phyloP scores from a whole-genome alignment of 2,329 filamentous ascomycete species.

The Xylaria sp. region DNA sequence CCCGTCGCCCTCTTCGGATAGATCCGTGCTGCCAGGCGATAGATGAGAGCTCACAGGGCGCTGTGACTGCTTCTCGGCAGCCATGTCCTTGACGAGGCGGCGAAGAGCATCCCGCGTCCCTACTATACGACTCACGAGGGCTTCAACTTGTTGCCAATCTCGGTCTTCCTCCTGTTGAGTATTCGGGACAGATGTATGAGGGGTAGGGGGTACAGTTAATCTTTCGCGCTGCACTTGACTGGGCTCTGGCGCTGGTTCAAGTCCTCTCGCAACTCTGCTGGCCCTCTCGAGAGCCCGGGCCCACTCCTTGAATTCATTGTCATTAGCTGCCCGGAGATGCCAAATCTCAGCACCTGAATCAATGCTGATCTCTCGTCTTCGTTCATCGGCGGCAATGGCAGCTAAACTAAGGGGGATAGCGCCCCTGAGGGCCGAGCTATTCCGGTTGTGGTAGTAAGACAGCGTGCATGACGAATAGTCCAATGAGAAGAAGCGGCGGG shows the following conservation, averaged over 20 bases:
- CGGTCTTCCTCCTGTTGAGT: slow-evolving; percentile 55
- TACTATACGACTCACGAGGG: slow-evolving; percentile 84
- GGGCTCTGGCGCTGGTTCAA: slow-evolving; percentile 54
- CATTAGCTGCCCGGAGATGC: slow-evolving; percentile 87
- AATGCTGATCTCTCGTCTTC: slow-evolving; percentile 90
- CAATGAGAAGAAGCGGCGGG: slow-evolving; percentile 92
- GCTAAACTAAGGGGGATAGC: slow-evolving; percentile 92
- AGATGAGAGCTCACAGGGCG: slow-evolving; percentile 53
- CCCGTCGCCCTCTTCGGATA: slow-evolving; percentile 63
- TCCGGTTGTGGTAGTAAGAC: slow-evolving; percentile 95
- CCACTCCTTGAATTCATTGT: slow-evolving; percentile 89
- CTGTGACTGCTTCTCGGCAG: slow-evolving; percentile 65
- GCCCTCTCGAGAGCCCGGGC: slow-evolving; percentile 85
- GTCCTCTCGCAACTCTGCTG: slow-evolving; percentile 70
- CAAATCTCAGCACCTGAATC: slow-evolving; percentile 97
- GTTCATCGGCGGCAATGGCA: slow-evolving; percentile 88
- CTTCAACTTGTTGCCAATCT: slow-evolving; percentile 89
- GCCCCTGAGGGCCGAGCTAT: slow-evolving; percentile 89
- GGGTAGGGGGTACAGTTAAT: slow-evolving; percentile 41
- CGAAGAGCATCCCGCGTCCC: slow-evolving; percentile 90
- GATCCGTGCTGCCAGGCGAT: slow-evolving; percentile 54
- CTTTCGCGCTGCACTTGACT: slow-evolving; percentile 42
- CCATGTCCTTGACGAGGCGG: slow-evolving; percentile 85
- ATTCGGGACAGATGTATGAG: slow-evolving; percentile 46
- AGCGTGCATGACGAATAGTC: slow-evolving; percentile 94